phyloP scores from a whole-genome alignment of 78 protist species.

The Goniomonas avonlea region DNA sequence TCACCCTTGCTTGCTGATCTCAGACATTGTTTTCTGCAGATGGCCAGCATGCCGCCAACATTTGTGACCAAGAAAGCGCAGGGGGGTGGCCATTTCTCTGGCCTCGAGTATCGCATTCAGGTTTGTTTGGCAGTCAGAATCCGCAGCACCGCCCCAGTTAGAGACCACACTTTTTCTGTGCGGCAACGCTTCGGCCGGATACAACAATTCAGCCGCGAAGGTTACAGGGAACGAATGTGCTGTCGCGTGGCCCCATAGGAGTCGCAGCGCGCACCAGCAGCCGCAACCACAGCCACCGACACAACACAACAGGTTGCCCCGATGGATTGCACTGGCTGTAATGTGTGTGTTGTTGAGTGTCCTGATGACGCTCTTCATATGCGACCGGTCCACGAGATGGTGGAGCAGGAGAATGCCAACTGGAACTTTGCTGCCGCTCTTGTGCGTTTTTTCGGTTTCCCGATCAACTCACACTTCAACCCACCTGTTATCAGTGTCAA shows the following conservation, averaged over 20 bases:
- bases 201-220: too few species aligned
- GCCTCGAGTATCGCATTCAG: constrained; percentile 29
- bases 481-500: constrained; percentile 33
- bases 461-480: not conserved
- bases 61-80: too few species aligned
- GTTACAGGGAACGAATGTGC: too few species aligned
- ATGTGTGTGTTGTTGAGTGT: constrained; percentile 49
- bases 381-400: constrained; percentile 1
- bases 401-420: constrained; percentile 26
- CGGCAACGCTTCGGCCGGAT: too few species aligned
- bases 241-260: too few species aligned
- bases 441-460: not conserved
- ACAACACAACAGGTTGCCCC: constrained; percentile 50
- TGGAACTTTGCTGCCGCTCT: constrained; percentile 49
- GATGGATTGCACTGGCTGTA: constrained; percentile 64
- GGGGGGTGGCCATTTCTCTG: constrained; percentile 28
- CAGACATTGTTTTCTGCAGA: too few species aligned
- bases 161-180: too few species aligned
- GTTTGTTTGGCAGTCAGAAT: not conserved
- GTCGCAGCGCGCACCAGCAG: too few species aligned
- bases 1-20: too few species aligned
- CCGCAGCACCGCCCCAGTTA: too few species aligned
- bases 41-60: too few species aligned
- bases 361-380: constrained; percentile 56
- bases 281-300: too few species aligned